phyloP scores from a whole-genome alignment of 768 basidiomycete genomes.

The Candolleomyces efflorescens region DNA sequence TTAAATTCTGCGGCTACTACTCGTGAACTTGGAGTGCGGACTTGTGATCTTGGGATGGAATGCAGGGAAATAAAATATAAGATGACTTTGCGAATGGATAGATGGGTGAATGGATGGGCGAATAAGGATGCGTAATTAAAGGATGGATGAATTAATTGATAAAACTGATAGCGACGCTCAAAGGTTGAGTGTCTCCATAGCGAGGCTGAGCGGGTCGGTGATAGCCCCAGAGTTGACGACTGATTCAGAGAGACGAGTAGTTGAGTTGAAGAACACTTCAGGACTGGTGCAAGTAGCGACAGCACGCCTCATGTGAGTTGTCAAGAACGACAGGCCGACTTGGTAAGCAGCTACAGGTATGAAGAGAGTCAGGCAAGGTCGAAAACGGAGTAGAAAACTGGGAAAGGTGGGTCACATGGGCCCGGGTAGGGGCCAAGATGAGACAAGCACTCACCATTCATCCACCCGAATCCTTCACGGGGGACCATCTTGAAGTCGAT shows the following conservation, averaged over 20 bases:
- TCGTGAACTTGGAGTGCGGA: neutral
- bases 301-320: conserved; percentile 91
- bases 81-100: too few species aligned
- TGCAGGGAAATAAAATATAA: too few species aligned
- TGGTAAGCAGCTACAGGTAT: conserved; percentile 77
- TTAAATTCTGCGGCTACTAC: too few species aligned
- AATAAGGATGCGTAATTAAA: too few species aligned
- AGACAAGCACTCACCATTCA: conserved; percentile 64
- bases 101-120: too few species aligned
- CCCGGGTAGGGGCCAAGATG: neutral
- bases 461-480: conserved; percentile 98
- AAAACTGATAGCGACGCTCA: neutral
- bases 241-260: conserved; percentile 28
- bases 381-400: neutral
- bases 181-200: conserved; percentile 54
- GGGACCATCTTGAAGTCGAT: conserved; percentile 98
- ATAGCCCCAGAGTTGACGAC: conserved; percentile 33
- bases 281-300: conserved; percentile 93
- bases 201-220: conserved; percentile 57
- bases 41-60: neutral
- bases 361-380: neutral
- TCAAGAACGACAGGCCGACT: conserved; percentile 92
- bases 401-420: neutral
- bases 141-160: too few species aligned
- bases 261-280: conserved; percentile 77